A percentile compares a stretch with the other conserved stretches of the same genome.
Conservation (phyloP, 805 yeast genomes). For the Metschnikowia sp. region DNA sequence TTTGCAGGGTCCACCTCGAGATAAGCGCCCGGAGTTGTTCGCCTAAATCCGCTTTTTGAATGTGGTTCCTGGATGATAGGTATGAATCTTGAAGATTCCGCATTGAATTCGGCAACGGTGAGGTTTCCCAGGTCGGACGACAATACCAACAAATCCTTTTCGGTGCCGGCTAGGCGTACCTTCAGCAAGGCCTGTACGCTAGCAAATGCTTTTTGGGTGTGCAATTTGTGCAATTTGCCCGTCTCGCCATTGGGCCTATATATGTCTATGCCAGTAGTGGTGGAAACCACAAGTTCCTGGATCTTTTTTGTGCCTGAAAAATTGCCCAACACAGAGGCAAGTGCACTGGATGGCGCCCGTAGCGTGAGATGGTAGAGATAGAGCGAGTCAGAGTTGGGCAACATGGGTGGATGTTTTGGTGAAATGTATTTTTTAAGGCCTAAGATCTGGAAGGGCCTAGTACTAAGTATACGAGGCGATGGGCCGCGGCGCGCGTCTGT, state of each 20-base stretch:
- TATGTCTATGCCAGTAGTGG: constrained; percentile 52
- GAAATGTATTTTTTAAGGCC: neutral
- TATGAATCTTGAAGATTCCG: constrained; percentile 35
- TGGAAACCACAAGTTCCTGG: constrained; percentile 63
- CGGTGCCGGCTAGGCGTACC: constrained; percentile 51
- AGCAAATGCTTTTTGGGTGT: constrained; percentile 52
- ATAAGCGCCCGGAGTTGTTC: constrained; percentile 73
- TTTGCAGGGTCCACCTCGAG: constrained; percentile 67
- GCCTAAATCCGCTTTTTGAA: constrained; percentile 69
- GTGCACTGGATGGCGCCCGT: constrained; percentile 53
- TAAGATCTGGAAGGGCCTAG: too few species aligned
- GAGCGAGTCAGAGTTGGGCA: constrained; percentile 21
- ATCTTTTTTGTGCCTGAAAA: constrained; percentile 51
- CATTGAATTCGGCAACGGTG: constrained; percentile 47
- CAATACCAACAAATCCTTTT: constrained; percentile 56
- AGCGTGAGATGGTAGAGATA: constrained; percentile 69
- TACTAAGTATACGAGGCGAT: too few species aligned
- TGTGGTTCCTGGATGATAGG: constrained; percentile 61
- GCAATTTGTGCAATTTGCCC: constrained; percentile 49
- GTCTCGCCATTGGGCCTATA: constrained; percentile 50
- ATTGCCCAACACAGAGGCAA: constrained; percentile 61
- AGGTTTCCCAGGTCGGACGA: constrained; percentile 81
- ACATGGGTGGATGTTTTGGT: constrained; percentile 3
- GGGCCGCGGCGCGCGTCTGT: too few species aligned
- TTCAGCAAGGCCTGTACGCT: constrained; percentile 51